Percentiles rank a stretch among this genome's conserved stretches.
phyloP scores from a whole-genome alignment of 345 rosid genomes.

The Eutrema japonicum region DNA sequence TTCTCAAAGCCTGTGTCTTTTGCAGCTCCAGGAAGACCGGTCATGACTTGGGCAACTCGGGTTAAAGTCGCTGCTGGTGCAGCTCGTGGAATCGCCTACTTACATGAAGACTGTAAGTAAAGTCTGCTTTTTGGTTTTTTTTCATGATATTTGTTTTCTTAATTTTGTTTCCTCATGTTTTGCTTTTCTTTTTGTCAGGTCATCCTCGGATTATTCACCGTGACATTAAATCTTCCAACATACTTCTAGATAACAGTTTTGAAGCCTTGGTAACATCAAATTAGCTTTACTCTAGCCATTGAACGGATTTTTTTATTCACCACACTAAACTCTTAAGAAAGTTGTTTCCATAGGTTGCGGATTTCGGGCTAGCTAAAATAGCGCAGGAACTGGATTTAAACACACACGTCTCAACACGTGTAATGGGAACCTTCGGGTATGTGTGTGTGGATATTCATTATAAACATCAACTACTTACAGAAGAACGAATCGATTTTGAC shows the following conservation, averaged over 20 bases:
- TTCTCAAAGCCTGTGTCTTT: conserved; percentile 18
- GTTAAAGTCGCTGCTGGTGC: conserved; percentile 94
- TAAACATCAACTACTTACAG: not conserved
- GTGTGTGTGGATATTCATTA: conserved; percentile 25
- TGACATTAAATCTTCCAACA: conserved; percentile 96
- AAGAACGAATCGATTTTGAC: not conserved
- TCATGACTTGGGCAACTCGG: conserved; percentile 85
- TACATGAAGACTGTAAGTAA: conserved; percentile 95
- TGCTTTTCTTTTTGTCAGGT: conserved; percentile 52
- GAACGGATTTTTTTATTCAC: not conserved
- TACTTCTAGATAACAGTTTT: conserved; percentile 82
- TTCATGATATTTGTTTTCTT: not conserved
- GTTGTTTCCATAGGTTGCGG: conserved; percentile 67
- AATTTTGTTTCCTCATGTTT: not conserved
- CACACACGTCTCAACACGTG: conserved; percentile 94
- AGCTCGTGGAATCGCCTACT: conserved; percentile 97
- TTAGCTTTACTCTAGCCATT: conserved; percentile 1
- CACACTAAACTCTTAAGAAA: not conserved
- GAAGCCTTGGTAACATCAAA: conserved; percentile 79
- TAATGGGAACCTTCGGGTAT: conserved; percentile 98
- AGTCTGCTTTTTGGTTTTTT: conserved; percentile 30
- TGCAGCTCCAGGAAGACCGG: conserved; percentile 73
- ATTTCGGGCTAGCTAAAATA: conserved; percentile 95
- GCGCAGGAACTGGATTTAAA: conserved; percentile 84
- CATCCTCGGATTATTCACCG: conserved; percentile 99